A percentile compares a stretch with the other conserved stretches of the same genome.
These are phyloP conservation scores for Mucor piriformis DNA, from an alignment of 371 early-diverging fungal species.

Conservation along the genomic window DNA sequence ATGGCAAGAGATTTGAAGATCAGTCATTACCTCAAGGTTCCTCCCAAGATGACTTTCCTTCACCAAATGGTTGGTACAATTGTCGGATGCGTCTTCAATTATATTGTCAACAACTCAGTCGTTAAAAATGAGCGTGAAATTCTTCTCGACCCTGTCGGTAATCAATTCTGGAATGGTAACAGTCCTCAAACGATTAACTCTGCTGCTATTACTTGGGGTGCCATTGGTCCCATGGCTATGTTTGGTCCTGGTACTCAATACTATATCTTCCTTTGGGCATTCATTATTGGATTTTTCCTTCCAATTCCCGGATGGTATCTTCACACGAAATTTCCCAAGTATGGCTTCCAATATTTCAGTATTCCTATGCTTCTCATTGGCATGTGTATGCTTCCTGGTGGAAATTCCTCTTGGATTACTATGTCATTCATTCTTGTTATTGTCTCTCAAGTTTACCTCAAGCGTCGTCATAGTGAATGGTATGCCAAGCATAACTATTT, in stretches of 20 bases:
- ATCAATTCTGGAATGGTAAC: constrained; percentile 58
- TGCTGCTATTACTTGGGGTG: constrained; percentile 74
- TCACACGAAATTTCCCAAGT: constrained; percentile 38
- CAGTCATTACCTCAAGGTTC: constrained; percentile 79
- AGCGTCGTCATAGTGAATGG: constrained; percentile 47
- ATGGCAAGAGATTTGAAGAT: constrained; percentile 69
- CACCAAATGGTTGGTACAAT: constrained; percentile 68
- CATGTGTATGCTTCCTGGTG: constrained; percentile 43
- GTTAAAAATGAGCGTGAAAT: constrained; percentile 46
- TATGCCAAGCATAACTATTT: constrained; percentile 61
- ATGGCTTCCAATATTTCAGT: constrained; percentile 44
- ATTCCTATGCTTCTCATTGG: constrained; percentile 53
- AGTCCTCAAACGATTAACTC: constrained; percentile 57
- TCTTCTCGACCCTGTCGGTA: constrained; percentile 42
- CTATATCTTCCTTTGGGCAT: constrained; percentile 57
- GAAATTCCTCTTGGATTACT: constrained; percentile 46
- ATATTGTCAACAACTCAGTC: constrained; percentile 48
- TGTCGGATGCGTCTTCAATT: constrained; percentile 58
- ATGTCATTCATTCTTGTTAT: constrained; percentile 40
- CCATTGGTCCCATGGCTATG: constrained; percentile 72
- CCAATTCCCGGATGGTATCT: constrained; percentile 43
- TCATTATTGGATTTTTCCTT: constrained; percentile 35
- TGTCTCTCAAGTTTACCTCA: constrained; percentile 52
- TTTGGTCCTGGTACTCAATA: constrained; percentile 68
- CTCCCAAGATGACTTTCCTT: constrained; percentile 63